These are phyloP conservation scores for Leccinum subtestaceum DNA, from an alignment of 768 basidiomycete species.

Conservation along the genomic window DNA sequence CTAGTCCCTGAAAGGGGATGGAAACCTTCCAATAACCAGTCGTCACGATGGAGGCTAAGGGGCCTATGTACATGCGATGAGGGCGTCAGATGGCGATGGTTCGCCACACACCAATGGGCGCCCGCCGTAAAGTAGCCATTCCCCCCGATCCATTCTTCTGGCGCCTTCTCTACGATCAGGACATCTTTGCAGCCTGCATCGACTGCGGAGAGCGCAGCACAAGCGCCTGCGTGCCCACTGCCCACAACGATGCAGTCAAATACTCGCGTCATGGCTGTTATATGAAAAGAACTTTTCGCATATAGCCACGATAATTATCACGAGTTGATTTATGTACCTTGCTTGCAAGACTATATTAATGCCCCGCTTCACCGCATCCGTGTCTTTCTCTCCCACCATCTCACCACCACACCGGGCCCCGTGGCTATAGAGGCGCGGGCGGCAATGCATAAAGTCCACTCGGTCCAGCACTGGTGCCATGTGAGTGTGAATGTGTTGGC, in stretches of 20 bases:
- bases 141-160: slow-evolving; percentile 61
- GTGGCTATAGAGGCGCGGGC: slow-evolving; percentile 5
- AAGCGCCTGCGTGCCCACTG: slow-evolving; percentile 66
- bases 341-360: no score
- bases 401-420: no score
- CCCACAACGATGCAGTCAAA: slow-evolving; percentile 64
- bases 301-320: no score
- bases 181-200: slow-evolving; percentile 61
- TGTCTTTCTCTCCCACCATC: no score
- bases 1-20: no score
- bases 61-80: no score
- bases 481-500: neutral
- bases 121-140: slow-evolving; percentile 75
- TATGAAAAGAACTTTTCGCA: neutral
- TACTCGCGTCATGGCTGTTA: slow-evolving; percentile 11
- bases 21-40: no score
- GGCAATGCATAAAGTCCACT: slow-evolving; percentile 9
- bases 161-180: slow-evolving; percentile 64
- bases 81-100: no score
- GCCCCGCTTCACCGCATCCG: no score
- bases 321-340: no score
- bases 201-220: slow-evolving; percentile 57
- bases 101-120: no score
- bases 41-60: no score
- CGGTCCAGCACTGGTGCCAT: neutral